A percentile compares a stretch with the other conserved stretches of the same genome.
These are phyloP conservation scores for Aspergillus fijiensis DNA, from an alignment of 2,329 filamentous ascomycete species.

Conservation along the genomic window DNA sequence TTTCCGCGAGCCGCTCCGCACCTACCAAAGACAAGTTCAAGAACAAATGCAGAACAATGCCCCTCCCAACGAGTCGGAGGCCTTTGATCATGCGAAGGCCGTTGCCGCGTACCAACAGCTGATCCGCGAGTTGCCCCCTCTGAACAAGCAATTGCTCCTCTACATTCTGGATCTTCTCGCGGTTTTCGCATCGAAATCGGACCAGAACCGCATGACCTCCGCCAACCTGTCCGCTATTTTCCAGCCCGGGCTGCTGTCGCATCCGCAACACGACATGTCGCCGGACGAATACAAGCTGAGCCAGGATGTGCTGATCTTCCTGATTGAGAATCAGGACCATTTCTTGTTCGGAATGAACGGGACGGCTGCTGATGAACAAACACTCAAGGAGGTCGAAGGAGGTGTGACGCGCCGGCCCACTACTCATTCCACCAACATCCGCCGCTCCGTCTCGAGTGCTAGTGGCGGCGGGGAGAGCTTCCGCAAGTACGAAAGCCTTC, in stretches of 20 bases:
- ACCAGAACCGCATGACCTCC: conserved; percentile 95
- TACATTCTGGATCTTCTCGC: conserved; percentile 95
- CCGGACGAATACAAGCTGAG: conserved; percentile 91
- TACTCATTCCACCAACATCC: conserved; percentile 53
- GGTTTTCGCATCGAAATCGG: conserved; percentile 94
- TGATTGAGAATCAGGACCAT: conserved; percentile 98
- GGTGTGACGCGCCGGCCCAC: conserved; percentile 53
- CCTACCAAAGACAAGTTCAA: conserved; percentile 67
- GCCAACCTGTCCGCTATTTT: conserved; percentile 95
- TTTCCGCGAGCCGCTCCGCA: conserved; percentile 79
- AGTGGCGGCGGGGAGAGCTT: conserved; percentile 88
- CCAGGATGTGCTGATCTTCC: conserved; percentile 93
- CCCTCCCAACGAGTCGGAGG: conserved; percentile 68
- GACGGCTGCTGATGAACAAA: conserved; percentile 89
- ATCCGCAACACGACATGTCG: conserved; percentile 92
- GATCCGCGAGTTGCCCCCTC: conserved; percentile 86
- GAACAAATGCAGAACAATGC: conserved; percentile 70
- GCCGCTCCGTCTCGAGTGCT: conserved; percentile 79
- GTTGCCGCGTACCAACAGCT: conserved; percentile 82
- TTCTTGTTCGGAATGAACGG: conserved; percentile 98
- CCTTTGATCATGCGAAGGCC: conserved; percentile 71
- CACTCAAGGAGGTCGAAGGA: conserved; percentile 67
- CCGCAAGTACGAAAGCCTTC: conserved; percentile 71
- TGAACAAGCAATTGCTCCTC: conserved; percentile 89
- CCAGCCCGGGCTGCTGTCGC: conserved; percentile 92